A percentile compares a stretch with the other conserved stretches of the same genome.
phyloP scores from a whole-genome alignment of 202 grass and related monocot genomes.

The Elaeis oleifera region DNA sequence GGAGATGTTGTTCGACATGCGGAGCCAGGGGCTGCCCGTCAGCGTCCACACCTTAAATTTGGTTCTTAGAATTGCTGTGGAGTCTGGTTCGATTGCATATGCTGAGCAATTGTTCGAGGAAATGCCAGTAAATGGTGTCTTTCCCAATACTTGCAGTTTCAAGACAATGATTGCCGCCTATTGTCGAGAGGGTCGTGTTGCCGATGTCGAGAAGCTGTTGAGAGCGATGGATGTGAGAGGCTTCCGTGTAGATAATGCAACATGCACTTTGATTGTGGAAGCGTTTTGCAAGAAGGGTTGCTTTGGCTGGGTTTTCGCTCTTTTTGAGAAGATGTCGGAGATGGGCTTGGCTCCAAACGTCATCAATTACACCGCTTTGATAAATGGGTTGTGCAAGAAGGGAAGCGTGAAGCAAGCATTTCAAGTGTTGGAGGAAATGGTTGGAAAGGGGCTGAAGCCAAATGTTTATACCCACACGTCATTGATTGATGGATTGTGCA shows the following conservation, averaged over 20 bases:
- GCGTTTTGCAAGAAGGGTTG: constrained; percentile 38
- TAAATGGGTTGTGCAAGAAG: constrained; percentile 57
- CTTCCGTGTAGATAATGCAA: constrained; percentile 53
- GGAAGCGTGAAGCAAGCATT: constrained; percentile 69
- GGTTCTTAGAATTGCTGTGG: constrained; percentile 41
- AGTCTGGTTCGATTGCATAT: constrained; percentile 15
- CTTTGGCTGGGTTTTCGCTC: constrained; percentile 36
- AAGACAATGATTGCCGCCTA: constrained; percentile 49
- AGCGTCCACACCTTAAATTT: constrained; percentile 68
- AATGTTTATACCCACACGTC: constrained; percentile 72
- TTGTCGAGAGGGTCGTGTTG: constrained; percentile 29
- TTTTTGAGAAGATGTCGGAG: constrained; percentile 49
- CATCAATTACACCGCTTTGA: constrained; percentile 70
- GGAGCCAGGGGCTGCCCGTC: constrained; percentile 57
- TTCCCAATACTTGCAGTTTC: constrained; percentile 47
- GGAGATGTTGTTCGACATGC: constrained; percentile 78
- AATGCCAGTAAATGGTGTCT: constrained; percentile 37
- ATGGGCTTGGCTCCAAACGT: constrained; percentile 44
- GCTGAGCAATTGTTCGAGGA: constrained; percentile 62
- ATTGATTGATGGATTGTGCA: constrained; percentile 72
- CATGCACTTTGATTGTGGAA: constrained; percentile 45
- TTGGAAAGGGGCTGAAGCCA: constrained; percentile 51
- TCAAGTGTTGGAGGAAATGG: constrained; percentile 86
- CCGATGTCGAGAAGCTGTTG: constrained; percentile 39
- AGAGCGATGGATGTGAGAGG: constrained; percentile 30